Conservation (phyloP, 2,329 filamentous ascomycete species). For the Alternaria longipes region DNA sequence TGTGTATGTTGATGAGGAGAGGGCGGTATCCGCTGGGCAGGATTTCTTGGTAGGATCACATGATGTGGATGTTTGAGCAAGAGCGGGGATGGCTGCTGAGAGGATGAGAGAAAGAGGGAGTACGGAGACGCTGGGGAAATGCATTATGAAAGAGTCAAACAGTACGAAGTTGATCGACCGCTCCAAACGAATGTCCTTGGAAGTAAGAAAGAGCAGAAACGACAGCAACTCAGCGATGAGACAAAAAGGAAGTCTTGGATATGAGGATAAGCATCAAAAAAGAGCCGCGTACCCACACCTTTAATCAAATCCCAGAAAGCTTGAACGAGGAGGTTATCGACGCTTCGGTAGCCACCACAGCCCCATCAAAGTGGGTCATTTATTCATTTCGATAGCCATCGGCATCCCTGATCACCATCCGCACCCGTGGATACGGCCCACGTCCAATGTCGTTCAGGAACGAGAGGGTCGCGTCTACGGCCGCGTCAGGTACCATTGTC, state of each 20-base stretch:
- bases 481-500: neutral
- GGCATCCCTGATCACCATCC: neutral
- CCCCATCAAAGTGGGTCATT: neutral
- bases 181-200: neutral
- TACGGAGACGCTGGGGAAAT: neutral
- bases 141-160: neutral
- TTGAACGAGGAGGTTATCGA: neutral
- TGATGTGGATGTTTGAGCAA: constrained; percentile 53
- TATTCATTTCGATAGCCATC: neutral
- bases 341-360: neutral
- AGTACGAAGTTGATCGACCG: neutral
- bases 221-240: neutral
- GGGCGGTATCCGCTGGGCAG: constrained; percentile 51
- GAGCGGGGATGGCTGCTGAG: constrained; percentile 12
- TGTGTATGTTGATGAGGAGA: constrained; percentile 46
- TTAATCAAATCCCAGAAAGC: constrained; percentile 1
- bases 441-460: neutral
- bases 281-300: constrained; percentile 1
- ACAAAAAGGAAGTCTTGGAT: neutral
- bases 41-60: constrained; percentile 53
- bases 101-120: neutral
- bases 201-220: neutral
- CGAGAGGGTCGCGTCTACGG: neutral
- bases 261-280: neutral
- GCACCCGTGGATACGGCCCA: neutral